Percentiles rank a stretch among this genome's conserved stretches.
Evolutionary conservation across 345 rosid genomes (phyloP).

Genomic region (Salix udensis): DNA sequence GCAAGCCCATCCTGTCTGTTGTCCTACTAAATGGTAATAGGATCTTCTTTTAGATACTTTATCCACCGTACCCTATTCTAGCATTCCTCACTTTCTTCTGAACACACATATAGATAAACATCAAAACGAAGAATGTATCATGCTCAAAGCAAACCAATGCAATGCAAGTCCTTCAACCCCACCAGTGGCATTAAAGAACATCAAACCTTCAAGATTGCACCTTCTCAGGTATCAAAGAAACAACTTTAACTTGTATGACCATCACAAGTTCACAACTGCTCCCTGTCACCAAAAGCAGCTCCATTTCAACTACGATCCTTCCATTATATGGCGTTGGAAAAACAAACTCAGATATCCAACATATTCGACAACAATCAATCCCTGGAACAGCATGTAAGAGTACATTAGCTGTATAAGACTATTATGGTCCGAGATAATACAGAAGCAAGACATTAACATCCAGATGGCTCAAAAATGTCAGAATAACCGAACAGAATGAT

Average conservation of each 20-base stretch:
- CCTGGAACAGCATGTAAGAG: slow-evolving; percentile 20
- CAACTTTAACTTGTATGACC: not conserved
- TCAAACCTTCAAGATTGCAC: not conserved
- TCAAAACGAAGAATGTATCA: slow-evolving; percentile 6
- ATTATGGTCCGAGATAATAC: not conserved
- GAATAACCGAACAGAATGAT: not conserved
- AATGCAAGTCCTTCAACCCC: not conserved
- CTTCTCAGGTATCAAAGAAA: not conserved
- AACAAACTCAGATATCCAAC: not conserved
- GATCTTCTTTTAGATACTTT: slow-evolving; percentile 4
- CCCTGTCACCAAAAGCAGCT: not conserved
- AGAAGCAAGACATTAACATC: not conserved
- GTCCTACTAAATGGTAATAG: slow-evolving; percentile 11
- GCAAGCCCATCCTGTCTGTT: slow-evolving; percentile 17
- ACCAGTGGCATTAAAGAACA: not conserved
- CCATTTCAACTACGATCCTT: not conserved
- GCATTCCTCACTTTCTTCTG: not conserved
- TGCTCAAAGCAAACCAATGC: not conserved
- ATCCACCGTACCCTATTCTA: not conserved
- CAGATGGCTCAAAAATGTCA: not conserved
- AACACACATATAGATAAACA: not conserved
- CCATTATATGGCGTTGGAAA: slow-evolving; percentile 1
- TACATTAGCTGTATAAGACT: slow-evolving; percentile 4
- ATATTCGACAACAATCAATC: slow-evolving; percentile 11
- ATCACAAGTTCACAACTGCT: not conserved